Evolutionary conservation across 2,329 filamentous ascomycete species (phyloP).

Genomic region (Aspergillus spinulosporus): DNA sequence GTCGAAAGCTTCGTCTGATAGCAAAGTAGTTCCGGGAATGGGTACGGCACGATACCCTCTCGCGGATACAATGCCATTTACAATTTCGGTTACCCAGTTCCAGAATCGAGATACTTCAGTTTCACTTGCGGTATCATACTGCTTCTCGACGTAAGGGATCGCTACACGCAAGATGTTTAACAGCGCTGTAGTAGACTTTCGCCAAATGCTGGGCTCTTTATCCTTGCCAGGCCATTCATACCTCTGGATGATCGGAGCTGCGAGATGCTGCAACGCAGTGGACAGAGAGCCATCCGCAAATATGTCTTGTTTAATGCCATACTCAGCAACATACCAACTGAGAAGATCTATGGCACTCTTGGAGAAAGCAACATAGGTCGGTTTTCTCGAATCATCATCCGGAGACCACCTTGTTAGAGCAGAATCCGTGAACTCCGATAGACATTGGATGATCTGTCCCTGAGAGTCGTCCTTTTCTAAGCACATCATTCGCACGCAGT

Average conservation of each 20-base stretch:
- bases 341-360: constrained; percentile 76
- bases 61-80: constrained; percentile 68
- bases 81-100: constrained; percentile 65
- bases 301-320: constrained; percentile 61
- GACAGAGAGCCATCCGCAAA: constrained; percentile 68
- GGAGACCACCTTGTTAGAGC: constrained; percentile 46
- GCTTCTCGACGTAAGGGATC: constrained; percentile 59
- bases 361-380: constrained; percentile 86
- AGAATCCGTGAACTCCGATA: constrained; percentile 70
- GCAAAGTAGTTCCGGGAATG: constrained; percentile 49
- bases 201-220: constrained; percentile 74
- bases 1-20: constrained; percentile 77
- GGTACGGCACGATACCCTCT: constrained; percentile 53
- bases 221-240: constrained; percentile 74
- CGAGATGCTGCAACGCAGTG: constrained; percentile 65
- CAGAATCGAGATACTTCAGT: constrained; percentile 63
- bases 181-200: constrained; percentile 70
- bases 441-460: constrained; percentile 39
- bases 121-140: constrained; percentile 31
- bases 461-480: constrained; percentile 41
- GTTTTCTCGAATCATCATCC: constrained; percentile 50
- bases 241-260: constrained; percentile 71
- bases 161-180: constrained; percentile 69
- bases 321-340: constrained; percentile 42
- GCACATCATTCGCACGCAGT: constrained; percentile 39